Base-by-base conservation (phyloP, 192 early-diverging fungal species). In the Coemansia sp. region DNA sequence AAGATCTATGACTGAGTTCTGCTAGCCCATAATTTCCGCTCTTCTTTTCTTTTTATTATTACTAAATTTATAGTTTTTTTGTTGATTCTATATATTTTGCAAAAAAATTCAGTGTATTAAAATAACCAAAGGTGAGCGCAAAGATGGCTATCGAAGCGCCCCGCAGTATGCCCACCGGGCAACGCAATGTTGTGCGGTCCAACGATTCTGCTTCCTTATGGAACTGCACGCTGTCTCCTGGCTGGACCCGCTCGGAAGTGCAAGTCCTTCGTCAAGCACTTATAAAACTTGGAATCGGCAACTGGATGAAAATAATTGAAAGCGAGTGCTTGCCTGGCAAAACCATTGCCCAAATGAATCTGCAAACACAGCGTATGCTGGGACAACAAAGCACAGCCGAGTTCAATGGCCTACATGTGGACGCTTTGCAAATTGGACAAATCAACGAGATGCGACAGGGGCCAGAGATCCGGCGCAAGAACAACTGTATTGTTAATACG, bases 261-360 rank as follows among this genome's bases (percentile, higher is more conserved):
- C 87, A 95, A 64, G 73, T 90, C 4, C 76, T 98, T 38, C 83
- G 92, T 18, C 84, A 89, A 56, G 92, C 94, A 1, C 69, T 96
- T 21, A 92, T 95, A 81, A 84, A 86, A 60, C 93, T 92, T 73
- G 95, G 94, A 7, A 83, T 98, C 31, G 95, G 95, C 25, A 95
- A 96, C 74, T 98, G 95, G 95, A 90, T 89, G 71, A 92, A 94
- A 64, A 95, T 98, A 64, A 92, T 96, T 68, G 94, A 93, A 57
- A 87, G 86, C 21, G 86, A 87, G 38, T 90, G 90, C 64, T 75
- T 98, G 3, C 93, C 93, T 8, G 95, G 93, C 46, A 98, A 98
- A 64, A 96, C 93, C n/a, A 95, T 92, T 59, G 93, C 95, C 7
- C 95, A 98, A 77, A 92, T 96, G 89, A 97, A 98, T 81, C 71